Percentiles rank a stretch among this genome's conserved stretches.
Conservation (phyloP, 129 eudicot genomes). For the Dittrichia graveolens region DNA sequence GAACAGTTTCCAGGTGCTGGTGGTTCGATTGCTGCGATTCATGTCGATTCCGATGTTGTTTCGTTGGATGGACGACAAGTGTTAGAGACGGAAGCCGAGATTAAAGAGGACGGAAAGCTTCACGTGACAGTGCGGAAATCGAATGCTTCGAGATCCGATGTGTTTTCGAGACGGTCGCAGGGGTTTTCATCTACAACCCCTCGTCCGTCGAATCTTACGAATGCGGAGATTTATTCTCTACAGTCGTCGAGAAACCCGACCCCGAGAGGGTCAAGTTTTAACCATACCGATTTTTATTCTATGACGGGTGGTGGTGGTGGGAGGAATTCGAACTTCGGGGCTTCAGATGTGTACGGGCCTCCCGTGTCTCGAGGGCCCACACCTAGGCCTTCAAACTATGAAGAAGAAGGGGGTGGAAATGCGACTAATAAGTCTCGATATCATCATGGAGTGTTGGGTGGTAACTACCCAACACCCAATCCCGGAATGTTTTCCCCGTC, state of each 20-base stretch:
- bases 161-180: constrained; percentile 61
- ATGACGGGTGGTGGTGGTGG: constrained; percentile 51
- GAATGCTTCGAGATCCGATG: constrained; percentile 76
- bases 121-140: constrained; percentile 76
- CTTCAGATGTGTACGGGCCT: constrained; percentile 68
- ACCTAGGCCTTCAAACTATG: constrained; percentile 71
- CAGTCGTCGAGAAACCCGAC: constrained; percentile 77
- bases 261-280: constrained; percentile 76
- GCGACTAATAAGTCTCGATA: constrained; percentile 48
- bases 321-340: constrained; percentile 81
- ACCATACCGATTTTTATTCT: constrained; percentile 67
- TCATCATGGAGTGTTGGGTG: constrained; percentile 47
- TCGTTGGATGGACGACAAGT: constrained; percentile 83
- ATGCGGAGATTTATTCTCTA: constrained; percentile 78
- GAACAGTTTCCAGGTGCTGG: constrained; percentile 87
- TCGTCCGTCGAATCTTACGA: constrained; percentile 64
- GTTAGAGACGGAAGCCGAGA: constrained; percentile 74
- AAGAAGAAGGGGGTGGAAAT: constrained; percentile 55
- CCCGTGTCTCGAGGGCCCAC: constrained; percentile 70
- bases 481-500: constrained; percentile 86
- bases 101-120: constrained; percentile 75
- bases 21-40: constrained; percentile 72
- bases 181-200: constrained; percentile 61
- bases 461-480: constrained; percentile 69
- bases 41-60: constrained; percentile 77